Conservation (phyloP, 192 early-diverging fungal genomes). For the Backusella sp. region DNA sequence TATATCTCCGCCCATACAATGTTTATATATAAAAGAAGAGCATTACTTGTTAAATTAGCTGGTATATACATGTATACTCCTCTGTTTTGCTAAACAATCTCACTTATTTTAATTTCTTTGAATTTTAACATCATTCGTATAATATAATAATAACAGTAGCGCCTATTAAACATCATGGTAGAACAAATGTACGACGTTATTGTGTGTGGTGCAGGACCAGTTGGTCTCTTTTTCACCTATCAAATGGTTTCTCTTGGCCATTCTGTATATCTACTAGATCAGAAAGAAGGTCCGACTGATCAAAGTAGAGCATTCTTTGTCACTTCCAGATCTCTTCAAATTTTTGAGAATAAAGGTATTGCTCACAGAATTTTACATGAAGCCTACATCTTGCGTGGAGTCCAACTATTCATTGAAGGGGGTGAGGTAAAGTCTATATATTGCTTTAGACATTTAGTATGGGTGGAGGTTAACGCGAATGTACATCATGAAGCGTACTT, state of each 20-base stretch:
- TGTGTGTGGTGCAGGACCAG: conserved; percentile 24
- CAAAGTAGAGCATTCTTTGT: conserved; percentile 17
- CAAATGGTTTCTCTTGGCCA: conserved; percentile 11
- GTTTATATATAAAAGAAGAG: neutral
- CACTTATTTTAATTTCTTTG: neutral
- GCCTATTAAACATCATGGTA: neutral
- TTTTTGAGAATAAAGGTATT: conserved; percentile 8
- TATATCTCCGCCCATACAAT: neutral
- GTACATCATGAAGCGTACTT: neutral
- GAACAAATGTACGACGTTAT: conserved; percentile 2
- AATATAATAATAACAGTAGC: neutral
- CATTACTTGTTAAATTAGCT: neutral
- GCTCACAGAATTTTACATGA: neutral
- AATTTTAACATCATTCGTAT: neutral
- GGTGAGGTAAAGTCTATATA: neutral
- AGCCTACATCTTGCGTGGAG: neutral
- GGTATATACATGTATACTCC: neutral
- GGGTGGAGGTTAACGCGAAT: neutral
- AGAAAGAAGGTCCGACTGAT: neutral
- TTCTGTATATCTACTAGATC: conserved; percentile 14
- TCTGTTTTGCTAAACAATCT: neutral
- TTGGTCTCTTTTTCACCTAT: conserved; percentile 18
- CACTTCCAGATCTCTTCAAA: conserved; percentile 10
- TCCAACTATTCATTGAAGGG: neutral
- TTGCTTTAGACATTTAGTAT: neutral